Evolutionary conservation across 1,139 yeast genomes (phyloP).

Genomic region (Yamadazyma oceani): DNA sequence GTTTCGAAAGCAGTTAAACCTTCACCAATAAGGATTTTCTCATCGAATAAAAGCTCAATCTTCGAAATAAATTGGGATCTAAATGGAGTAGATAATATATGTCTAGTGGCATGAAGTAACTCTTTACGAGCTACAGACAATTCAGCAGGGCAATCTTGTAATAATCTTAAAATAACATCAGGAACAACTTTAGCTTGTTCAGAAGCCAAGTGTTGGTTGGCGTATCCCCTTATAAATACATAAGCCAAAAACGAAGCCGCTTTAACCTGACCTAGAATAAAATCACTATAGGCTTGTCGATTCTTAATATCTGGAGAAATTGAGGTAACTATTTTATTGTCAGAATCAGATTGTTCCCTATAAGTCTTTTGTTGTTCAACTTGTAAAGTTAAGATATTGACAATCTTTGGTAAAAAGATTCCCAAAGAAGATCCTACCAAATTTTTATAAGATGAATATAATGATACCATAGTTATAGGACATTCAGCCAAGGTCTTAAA

Average conservation of each 20-base stretch:
- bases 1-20: slow-evolving; percentile 92
- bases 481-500: slow-evolving; percentile 94
- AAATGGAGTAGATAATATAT: slow-evolving; percentile 86
- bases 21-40: slow-evolving; percentile 84
- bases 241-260: slow-evolving; percentile 95
- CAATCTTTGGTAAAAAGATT: slow-evolving; percentile 76
- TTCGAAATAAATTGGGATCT: slow-evolving; percentile 82
- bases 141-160: slow-evolving; percentile 98
- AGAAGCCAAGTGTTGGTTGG: slow-evolving; percentile 60
- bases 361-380: slow-evolving; percentile 51
- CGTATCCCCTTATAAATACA: slow-evolving; percentile 81
- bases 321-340: slow-evolving; percentile 52
- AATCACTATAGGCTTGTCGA: slow-evolving; percentile 82
- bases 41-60: slow-evolving; percentile 81
- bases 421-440: slow-evolving; percentile 73
- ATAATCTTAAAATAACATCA: slow-evolving; percentile 75
- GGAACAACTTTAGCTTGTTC: slow-evolving; percentile 76
- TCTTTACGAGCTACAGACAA: slow-evolving; percentile 91
- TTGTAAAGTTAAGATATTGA: slow-evolving; percentile 71
- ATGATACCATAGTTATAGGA: slow-evolving; percentile 92
- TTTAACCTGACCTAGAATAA: slow-evolving; percentile 92
- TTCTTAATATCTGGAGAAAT: slow-evolving; percentile 69
- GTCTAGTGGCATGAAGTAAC: slow-evolving; percentile 89
- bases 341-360: slow-evolving; percentile 51
- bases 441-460: slow-evolving; percentile 83